phyloP scores from a whole-genome alignment of 805 yeast genomes.

The Teunomyces stri region DNA sequence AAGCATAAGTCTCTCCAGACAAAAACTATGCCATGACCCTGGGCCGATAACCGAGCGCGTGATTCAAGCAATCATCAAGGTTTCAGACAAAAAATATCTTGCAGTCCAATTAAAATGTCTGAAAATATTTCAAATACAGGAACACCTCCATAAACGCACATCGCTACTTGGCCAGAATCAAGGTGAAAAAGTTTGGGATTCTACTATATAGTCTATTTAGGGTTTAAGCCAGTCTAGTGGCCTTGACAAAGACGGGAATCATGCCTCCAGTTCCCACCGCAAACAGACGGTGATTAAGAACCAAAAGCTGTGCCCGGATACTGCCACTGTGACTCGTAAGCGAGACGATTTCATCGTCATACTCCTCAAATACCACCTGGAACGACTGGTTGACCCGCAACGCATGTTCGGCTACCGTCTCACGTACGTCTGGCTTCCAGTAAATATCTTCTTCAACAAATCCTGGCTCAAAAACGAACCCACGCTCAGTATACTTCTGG shows the following conservation, averaged over 20 bases:
- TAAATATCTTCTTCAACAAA: slow-evolving; percentile 47
- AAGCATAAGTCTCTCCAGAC: neutral
- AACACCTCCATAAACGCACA: no score
- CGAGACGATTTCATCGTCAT: slow-evolving; percentile 27
- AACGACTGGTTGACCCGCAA: slow-evolving; percentile 33
- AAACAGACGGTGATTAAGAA: slow-evolving; percentile 47
- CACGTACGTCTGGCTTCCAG: slow-evolving; percentile 39
- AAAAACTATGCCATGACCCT: neutral
- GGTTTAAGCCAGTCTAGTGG: slow-evolving; percentile 5
- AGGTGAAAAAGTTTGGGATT: no score
- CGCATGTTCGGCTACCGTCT: slow-evolving; percentile 41
- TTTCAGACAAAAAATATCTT: no score
- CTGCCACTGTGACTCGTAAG: slow-evolving; percentile 54
- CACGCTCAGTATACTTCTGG: slow-evolving; percentile 35
- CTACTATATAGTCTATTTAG: no score
- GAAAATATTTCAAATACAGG: no score
- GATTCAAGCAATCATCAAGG: no score
- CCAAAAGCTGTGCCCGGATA: slow-evolving; percentile 47
- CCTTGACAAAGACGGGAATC: slow-evolving; percentile 54
- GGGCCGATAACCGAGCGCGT: neutral
- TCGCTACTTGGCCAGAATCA: no score
- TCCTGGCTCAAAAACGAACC: slow-evolving; percentile 42
- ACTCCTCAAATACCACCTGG: slow-evolving; percentile 31
- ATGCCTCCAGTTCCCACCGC: slow-evolving; percentile 55
- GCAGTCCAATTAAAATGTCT: no score